Percentiles rank a stretch among this genome's conserved stretches.
These are phyloP conservation scores for Monosporascus sp. DNA, from an alignment of 2,329 filamentous ascomycete genomes.

Conservation along the genomic window DNA sequence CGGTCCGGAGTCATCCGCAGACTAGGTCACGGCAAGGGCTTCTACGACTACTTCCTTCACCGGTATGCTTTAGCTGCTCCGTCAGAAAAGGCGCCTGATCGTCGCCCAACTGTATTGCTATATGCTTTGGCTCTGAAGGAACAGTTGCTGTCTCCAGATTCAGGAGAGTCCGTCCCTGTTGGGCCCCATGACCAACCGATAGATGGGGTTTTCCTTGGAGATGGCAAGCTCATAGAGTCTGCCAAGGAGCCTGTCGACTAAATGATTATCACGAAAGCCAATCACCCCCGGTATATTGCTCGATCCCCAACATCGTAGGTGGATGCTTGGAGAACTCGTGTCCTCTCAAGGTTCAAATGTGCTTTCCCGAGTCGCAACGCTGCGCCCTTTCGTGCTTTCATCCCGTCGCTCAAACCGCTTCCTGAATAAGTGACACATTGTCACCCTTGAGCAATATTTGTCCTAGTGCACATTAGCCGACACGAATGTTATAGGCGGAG, in stretches of 20 bases:
- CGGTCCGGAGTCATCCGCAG: slow-evolving; percentile 56
- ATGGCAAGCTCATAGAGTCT: slow-evolving; percentile 52
- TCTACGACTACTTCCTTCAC: slow-evolving; percentile 90
- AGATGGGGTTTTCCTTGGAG: slow-evolving; percentile 70
- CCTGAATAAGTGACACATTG: slow-evolving; percentile 59
- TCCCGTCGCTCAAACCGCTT: slow-evolving; percentile 29
- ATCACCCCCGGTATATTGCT: slow-evolving; percentile 3
- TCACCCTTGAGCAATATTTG: slow-evolving; percentile 64
- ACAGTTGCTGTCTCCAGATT: slow-evolving; percentile 63
- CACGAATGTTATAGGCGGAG: background rate
- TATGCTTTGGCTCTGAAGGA: slow-evolving; percentile 81
- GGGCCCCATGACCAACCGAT: slow-evolving; percentile 72
- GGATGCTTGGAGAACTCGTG: slow-evolving; percentile 2
- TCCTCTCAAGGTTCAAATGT: background rate
- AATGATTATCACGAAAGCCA: slow-evolving; percentile 10
- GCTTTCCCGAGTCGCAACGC: background rate
- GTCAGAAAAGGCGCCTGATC: slow-evolving; percentile 27
- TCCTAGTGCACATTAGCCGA: slow-evolving; percentile 34
- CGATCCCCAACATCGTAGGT: slow-evolving; percentile 3
- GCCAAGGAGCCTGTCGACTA: slow-evolving; percentile 19
- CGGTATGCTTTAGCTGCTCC: slow-evolving; percentile 52
- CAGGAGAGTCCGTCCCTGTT: slow-evolving; percentile 64
- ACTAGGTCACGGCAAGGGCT: slow-evolving; percentile 91
- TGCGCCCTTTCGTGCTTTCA: slow-evolving; percentile 13
- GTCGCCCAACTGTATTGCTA: slow-evolving; percentile 40